phyloP scores from a whole-genome alignment of 2,329 filamentous ascomycete genomes.

The Fusarium phyllophilum region DNA sequence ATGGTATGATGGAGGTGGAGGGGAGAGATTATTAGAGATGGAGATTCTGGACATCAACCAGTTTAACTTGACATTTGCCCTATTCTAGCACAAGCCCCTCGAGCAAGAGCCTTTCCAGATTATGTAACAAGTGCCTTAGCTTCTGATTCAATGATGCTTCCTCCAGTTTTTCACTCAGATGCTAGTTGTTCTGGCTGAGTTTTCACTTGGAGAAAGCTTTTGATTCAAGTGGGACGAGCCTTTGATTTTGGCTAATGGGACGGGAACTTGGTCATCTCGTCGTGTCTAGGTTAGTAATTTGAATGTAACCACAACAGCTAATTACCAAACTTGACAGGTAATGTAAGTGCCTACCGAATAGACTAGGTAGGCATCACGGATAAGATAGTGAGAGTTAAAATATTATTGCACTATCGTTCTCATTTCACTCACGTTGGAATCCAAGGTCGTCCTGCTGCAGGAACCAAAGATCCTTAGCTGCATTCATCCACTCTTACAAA shows the following conservation, averaged over 20 bases:
- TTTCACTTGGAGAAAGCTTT: too few relatives aligned
- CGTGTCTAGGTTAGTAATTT: neutral
- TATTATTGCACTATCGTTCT: neutral
- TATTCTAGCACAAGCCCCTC: neutral
- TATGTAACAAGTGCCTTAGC: neutral
- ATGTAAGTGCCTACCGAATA: neutral
- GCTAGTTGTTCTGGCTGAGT: neutral
- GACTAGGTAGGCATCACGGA: neutral
- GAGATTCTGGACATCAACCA: constrained; percentile 11
- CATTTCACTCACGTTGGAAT: neutral
- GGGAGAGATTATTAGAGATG: constrained; percentile 24
- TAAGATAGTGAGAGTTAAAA: neutral
- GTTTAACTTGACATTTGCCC: constrained; percentile 1
- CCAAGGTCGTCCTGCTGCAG: constrained; percentile 13
- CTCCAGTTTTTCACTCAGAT: neutral
- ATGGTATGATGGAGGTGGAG: constrained; percentile 1
- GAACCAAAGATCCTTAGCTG: constrained; percentile 9
- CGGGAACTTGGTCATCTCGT: neutral
- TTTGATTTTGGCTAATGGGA: neutral
- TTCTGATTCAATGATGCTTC: neutral
- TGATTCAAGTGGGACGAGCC: neutral
- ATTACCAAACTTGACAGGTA: neutral
- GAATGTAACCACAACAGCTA: neutral
- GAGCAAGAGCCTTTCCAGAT: neutral
- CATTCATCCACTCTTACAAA: neutral